Base-by-base conservation (phyloP, 495 filamentous ascomycete genomes). In the Massariosphaeria phaeospora region DNA sequence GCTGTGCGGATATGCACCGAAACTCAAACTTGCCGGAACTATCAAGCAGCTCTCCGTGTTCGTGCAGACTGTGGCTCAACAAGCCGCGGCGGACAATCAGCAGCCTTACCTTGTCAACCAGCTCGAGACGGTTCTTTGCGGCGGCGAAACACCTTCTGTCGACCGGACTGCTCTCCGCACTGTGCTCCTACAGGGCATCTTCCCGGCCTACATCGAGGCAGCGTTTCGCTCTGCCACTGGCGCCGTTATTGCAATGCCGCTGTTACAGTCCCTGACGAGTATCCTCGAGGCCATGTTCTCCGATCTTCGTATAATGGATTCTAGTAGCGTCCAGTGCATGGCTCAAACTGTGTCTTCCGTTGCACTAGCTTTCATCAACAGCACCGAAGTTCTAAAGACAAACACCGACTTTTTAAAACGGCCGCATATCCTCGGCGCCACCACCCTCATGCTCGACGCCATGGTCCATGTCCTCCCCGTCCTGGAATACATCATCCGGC, bases 1-100 rank as follows among this genome's bases (percentile, higher is more conserved):
- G 51, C 69, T 88, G 47, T 81, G 79, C 59, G 75, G 79, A 49
- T 88, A 86, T 53, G 81, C 76, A 12, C 71, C 80, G 4, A 82
- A 78, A 55, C 70, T 87, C 8, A 66, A 68, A 7, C 70, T 78
- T 18, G 53, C 69, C 17, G 75, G 76, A 48, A 73, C 74, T 10
- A 70, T 75, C 3, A 83, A 82, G 48, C 72, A 82, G 35, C 70
- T 89, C 20, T 77, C 74, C 17, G 69, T 70, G 10, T 88, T 86
- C 65, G 62, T 87, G 10, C 82, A 86, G 57, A 76, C 78, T 11
- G 73, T 86, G 10, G 80, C 75, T 7, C 82, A 86, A 63, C 69
- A 80, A 20, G 84, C 84, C 0, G 78, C 78, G 1, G 55, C 80
- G 9, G 81, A 85, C 45, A 70, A 72, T n/a, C 75, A 84, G 48